Evolutionary conservation across 2,329 filamentous ascomycete species (phyloP).

Genomic region (Thielaviopsis musarum): DNA sequence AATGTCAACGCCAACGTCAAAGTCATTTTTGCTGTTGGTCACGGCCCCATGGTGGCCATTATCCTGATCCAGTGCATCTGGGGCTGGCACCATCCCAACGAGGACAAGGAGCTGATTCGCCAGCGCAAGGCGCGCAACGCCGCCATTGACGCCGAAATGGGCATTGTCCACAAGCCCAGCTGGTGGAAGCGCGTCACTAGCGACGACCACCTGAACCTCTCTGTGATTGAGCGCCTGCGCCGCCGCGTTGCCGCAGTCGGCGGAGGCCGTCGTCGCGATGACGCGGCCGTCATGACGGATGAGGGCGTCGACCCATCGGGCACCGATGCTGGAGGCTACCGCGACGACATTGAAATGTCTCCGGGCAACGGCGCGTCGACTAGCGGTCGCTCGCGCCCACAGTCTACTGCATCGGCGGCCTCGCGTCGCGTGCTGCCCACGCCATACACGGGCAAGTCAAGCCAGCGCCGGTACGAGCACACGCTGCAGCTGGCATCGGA

Average conservation of each 20-base stretch:
- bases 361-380: not conserved
- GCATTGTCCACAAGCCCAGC: constrained; percentile 40
- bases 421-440: constrained; percentile 13
- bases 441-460: constrained; percentile 26
- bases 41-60: constrained; percentile 41
- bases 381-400: not conserved
- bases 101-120: constrained; percentile 49
- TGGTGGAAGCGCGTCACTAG: constrained; percentile 47
- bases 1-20: constrained; percentile 34
- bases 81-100: constrained; percentile 49
- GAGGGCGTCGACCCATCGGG: constrained; percentile 25
- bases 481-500: constrained; percentile 26
- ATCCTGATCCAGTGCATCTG: constrained; percentile 34
- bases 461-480: constrained; percentile 28
- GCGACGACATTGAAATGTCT: constrained; percentile 10
- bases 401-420: not conserved
- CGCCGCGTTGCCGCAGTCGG: constrained; percentile 39
- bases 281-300: constrained; percentile 18
- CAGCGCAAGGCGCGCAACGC: constrained; percentile 42
- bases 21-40: constrained; percentile 46
- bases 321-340: not conserved
- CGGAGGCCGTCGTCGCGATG: constrained; percentile 26
- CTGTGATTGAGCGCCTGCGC: constrained; percentile 34
- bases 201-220: constrained; percentile 24
- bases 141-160: constrained; percentile 41